phyloP scores from a whole-genome alignment of 805 yeast species.

The Schwanniomyces pseudopolymorphus region DNA sequence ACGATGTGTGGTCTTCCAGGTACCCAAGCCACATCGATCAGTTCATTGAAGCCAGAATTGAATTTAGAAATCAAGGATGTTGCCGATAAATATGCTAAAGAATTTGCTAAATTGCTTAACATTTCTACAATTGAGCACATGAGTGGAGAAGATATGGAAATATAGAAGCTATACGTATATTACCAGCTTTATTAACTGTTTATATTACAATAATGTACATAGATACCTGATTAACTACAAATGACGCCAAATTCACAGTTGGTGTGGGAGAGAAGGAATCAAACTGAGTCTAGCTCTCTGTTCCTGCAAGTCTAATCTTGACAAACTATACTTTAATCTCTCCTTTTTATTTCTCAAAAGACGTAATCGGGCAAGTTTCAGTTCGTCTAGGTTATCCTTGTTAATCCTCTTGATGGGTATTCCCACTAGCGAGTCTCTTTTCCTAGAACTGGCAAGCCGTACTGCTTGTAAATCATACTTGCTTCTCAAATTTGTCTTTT shows the following conservation, averaged over 20 bases:
- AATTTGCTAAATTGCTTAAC: constrained; percentile 33
- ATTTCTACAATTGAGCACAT: constrained; percentile 35
- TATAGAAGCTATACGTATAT: constrained; percentile 2
- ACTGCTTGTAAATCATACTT: constrained; percentile 42
- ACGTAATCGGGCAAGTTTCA: constrained; percentile 37
- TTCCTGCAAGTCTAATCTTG: constrained; percentile 19
- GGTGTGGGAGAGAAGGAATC: constrained; percentile 12
- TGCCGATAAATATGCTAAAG: constrained; percentile 34
- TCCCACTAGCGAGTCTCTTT: constrained; percentile 10
- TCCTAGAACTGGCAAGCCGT: constrained; percentile 24
- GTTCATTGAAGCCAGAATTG: constrained; percentile 15
- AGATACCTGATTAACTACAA: not conserved
- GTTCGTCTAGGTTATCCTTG: constrained; percentile 25
- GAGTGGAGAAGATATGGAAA: constrained; percentile 26
- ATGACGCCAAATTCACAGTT: not conserved
- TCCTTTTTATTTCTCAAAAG: constrained; percentile 43
- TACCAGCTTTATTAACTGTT: not conserved
- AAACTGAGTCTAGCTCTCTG: constrained; percentile 15
- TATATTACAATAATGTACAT: constrained; percentile 3
- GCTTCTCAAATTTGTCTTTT: constrained; percentile 28
- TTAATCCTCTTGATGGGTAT: constrained; percentile 12
- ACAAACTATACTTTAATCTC: constrained; percentile 40
- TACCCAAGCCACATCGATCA: constrained; percentile 39
- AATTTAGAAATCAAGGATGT: constrained; percentile 19
- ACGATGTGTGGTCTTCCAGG: constrained; percentile 85